Evolutionary conservation across 2,329 filamentous ascomycete species (phyloP).

Genomic region (Aspergillus brunneoviolaceus): DNA sequence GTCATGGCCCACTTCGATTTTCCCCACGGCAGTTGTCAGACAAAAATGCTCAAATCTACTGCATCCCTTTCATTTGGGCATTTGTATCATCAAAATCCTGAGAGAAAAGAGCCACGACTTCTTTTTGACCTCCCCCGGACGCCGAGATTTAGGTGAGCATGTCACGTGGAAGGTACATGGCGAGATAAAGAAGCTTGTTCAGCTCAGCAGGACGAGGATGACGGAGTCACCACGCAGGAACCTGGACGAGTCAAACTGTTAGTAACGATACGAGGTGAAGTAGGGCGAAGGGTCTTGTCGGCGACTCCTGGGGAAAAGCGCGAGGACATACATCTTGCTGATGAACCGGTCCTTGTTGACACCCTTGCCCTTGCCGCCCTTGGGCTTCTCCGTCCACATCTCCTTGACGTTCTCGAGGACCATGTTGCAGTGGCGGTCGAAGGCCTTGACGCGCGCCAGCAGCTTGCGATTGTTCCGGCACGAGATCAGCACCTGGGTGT

Average conservation of each 20-base stretch:
- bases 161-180: slow-evolving; percentile 10
- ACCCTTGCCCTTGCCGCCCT: slow-evolving; percentile 83
- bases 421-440: slow-evolving; percentile 99
- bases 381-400: slow-evolving; percentile 98
- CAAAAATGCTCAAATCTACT: too few species aligned
- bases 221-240: slow-evolving; percentile 86
- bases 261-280: background rate
- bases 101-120: too few species aligned
- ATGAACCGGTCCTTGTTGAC: slow-evolving; percentile 99
- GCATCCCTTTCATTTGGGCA: too few species aligned
- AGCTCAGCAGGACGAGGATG: slow-evolving; percentile 82
- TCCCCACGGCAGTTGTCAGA: too few species aligned
- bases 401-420: slow-evolving; percentile 96
- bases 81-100: background rate
- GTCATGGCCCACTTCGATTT: background rate
- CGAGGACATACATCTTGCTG: slow-evolving; percentile 74
- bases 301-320: background rate
- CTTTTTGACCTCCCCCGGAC: too few species aligned
- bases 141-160: slow-evolving; percentile 1
- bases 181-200: slow-evolving; percentile 27
- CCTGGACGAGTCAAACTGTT: slow-evolving; percentile 46
- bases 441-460: slow-evolving; percentile 94
- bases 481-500: slow-evolving; percentile 94
- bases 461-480: slow-evolving; percentile 94
- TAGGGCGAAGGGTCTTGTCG: background rate